Base-by-base conservation (phyloP, 1,284 basidiomycete genomes). In the Tylopilus sp. region DNA sequence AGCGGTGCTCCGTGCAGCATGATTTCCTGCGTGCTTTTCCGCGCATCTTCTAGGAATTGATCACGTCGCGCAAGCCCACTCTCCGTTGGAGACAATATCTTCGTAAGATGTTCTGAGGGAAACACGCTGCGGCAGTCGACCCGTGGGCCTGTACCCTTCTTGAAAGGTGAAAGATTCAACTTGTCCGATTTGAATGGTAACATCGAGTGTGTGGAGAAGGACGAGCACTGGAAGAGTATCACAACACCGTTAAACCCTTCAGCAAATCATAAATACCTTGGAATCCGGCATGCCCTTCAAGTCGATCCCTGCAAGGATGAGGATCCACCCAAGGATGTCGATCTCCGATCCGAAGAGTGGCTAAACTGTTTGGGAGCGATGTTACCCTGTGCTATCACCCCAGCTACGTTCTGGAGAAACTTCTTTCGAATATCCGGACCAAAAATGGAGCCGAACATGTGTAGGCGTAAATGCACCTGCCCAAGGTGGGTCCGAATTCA, bases 41-140 rank as follows among this genome's bases (percentile, higher is more conserved):
- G 45, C 4, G 50, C 46, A 25, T 31, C n/a, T 31, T 61, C 46
- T 5, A 52, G 13, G 17, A 25, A 24, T 32, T 43, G 39, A 42
- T 54, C 54, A 8, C 39, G 53, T 41, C 24, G 55, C 24, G 20
- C 36, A 26, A 35, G 11, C 10, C 2, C n/a, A 2, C 24, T 37
- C 26, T 43, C 33, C 15, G 44, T 36, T 22, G 52, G 51, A 36
- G 57, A 46, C 22, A 24, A 32, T 2, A 39, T 5, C 6, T 43
- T 19, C 19, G 44, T 48, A 10, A 28, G 49, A 24, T 32, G 33
- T 25, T 56, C 56, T 22, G 36, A 9, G n/a, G 42, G 33, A 53
- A 67, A 67, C 42, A 68, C 13, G 32, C 8, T 25, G 28, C 62
- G 66, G 24, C 57, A 68, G 54, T 65, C 64, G 32, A 57, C 39